Percentiles rank a stretch among this genome's conserved stretches.
Conservation (phyloP, 331 rosid genomes). For the Rhamnella rubrinervis region DNA sequence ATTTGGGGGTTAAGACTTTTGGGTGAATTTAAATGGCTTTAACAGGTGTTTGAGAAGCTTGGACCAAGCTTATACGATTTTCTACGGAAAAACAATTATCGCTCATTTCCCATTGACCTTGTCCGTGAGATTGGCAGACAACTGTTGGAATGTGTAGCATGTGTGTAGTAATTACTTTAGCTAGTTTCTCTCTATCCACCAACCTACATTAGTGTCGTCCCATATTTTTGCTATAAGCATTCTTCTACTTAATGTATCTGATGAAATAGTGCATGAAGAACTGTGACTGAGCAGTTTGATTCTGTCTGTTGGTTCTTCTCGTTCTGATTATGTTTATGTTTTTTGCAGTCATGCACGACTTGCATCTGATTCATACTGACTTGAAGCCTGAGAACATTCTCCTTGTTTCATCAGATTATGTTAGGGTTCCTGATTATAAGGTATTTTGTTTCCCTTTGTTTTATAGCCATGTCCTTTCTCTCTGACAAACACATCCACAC, state of each 20-base stretch:
- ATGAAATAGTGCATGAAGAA: background rate
- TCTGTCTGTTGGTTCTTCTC: background rate
- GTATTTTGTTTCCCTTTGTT: slow-evolving; percentile 6
- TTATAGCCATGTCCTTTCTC: background rate
- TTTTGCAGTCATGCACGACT: slow-evolving; percentile 81
- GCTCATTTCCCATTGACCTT: slow-evolving; percentile 99
- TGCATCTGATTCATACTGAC: slow-evolving; percentile 74
- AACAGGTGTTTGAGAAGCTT: slow-evolving; percentile 99
- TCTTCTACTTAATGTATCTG: background rate
- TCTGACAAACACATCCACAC: too few relatives aligned
- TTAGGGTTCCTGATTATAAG: slow-evolving; percentile 65
- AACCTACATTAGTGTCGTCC: background rate
- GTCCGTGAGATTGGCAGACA: slow-evolving; percentile 99
- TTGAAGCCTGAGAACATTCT: slow-evolving; percentile 86
- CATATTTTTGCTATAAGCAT: background rate
- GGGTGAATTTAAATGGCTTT: slow-evolving; percentile 89
- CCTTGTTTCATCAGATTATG: slow-evolving; percentile 57
- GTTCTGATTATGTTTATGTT: slow-evolving; percentile 1
- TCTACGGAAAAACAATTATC: slow-evolving; percentile 99
- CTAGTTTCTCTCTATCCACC: slow-evolving; percentile 29
- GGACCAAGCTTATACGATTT: slow-evolving; percentile 99
- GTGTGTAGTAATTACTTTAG: slow-evolving; percentile 89
- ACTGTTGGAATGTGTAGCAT: slow-evolving; percentile 99
- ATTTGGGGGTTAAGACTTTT: slow-evolving; percentile 69
- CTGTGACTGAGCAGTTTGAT: background rate